Conservation (phyloP, 805 yeast genomes). For the Sporopachydermia lactativora region DNA sequence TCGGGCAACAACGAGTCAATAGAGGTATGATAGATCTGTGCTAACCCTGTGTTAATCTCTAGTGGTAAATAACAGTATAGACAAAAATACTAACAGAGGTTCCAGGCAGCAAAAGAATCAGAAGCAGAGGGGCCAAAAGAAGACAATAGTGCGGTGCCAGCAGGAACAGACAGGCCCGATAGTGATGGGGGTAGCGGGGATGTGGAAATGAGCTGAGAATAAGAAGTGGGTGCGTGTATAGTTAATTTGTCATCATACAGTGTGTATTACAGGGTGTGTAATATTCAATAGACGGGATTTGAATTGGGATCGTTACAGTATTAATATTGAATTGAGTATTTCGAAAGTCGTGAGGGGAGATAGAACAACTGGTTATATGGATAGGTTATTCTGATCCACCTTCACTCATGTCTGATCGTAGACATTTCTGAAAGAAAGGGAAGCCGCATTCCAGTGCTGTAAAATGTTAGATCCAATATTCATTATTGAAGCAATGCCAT, state of each 20-base stretch:
- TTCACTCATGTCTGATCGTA: no score
- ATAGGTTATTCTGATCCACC: no score
- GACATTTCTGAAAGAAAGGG: slow-evolving; percentile 11
- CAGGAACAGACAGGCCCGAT: slow-evolving; percentile 2
- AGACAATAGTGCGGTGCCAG: slow-evolving; percentile 4
- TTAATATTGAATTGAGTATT: no score
- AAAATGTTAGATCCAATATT: slow-evolving; percentile 10
- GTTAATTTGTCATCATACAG: no score
- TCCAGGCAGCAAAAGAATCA: slow-evolving; percentile 10
- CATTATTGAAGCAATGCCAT: slow-evolving; percentile 7
- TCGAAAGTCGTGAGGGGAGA: no score
- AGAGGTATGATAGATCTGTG: slow-evolving; percentile 10
- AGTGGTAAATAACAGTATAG: no score
- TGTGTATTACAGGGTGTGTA: no score
- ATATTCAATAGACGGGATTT: no score
- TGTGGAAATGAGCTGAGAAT: slow-evolving; percentile 2
- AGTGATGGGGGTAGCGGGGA: slow-evolving; percentile 8
- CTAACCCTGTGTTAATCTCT: slow-evolving; percentile 12
- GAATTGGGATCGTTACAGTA: no score
- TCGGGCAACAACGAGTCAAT: slow-evolving; percentile 4
- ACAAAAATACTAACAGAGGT: slow-evolving; percentile 10
- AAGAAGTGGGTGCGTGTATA: slow-evolving; percentile 7
- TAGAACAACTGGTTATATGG: no score
- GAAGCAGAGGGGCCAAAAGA: slow-evolving; percentile 2
- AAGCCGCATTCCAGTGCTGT: slow-evolving; percentile 12